phyloP scores from a whole-genome alignment of 768 basidiomycete species.

The Mycena vulgaris region DNA sequence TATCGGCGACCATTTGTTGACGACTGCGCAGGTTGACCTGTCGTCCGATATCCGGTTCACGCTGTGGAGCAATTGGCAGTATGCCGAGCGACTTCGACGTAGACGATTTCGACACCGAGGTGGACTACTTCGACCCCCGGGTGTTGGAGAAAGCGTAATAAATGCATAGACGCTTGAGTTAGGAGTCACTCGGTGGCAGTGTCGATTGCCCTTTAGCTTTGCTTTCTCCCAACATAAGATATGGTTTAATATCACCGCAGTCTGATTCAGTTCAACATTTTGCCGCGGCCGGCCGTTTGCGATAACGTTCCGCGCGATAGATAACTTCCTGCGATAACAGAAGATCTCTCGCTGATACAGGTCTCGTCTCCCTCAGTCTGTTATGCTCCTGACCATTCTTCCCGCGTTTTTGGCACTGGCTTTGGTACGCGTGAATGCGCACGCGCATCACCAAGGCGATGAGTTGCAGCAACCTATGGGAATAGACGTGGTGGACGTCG shows the following conservation, averaged over 20 bases:
- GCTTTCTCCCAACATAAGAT: too few relatives aligned
- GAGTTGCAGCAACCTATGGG: conserved; percentile 7
- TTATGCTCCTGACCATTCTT: neutral
- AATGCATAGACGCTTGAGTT: too few relatives aligned
- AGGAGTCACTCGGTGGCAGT: too few relatives aligned
- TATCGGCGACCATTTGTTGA: conserved; percentile 28
- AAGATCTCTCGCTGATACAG: too few relatives aligned
- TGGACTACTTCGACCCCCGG: too few relatives aligned
- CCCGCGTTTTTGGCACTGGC: neutral
- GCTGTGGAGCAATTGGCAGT: conserved; percentile 18
- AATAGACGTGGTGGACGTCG: conserved; percentile 26
- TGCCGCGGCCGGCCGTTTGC: neutral
- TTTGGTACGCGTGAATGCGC: conserved; percentile 1
- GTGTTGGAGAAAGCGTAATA: conserved; percentile 25
- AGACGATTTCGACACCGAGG: too few relatives aligned
- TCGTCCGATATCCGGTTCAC: conserved; percentile 1
- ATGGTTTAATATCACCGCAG: too few relatives aligned
- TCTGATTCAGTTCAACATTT: neutral
- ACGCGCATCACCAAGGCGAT: conserved; percentile 1
- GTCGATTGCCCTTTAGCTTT: too few relatives aligned
- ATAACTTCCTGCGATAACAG: too few relatives aligned
- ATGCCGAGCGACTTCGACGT: too few relatives aligned
- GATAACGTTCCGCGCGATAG: too few relatives aligned
- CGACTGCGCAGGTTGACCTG: neutral
- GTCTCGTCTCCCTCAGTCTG: too few relatives aligned